Evolutionary conservation across 2,329 filamentous ascomycete species (phyloP).

Genomic region (Epichloe gansuensis): DNA sequence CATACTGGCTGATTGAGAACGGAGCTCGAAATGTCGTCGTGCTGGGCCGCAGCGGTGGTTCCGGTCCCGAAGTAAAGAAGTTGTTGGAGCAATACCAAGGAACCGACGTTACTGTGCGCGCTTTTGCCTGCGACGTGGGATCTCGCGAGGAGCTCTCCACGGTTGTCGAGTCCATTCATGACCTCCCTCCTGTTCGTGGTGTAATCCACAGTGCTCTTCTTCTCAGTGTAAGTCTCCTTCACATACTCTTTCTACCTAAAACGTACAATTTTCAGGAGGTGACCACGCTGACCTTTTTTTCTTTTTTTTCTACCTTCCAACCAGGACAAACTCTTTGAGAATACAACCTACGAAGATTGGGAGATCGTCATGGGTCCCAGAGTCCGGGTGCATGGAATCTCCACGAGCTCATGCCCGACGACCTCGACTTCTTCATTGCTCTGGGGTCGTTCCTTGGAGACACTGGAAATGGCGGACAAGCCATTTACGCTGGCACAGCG

Average conservation of each 20-base stretch:
- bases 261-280: too few relatives aligned
- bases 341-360: conserved; percentile 26
- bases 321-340: conserved; percentile 20
- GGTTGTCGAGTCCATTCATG: conserved; percentile 2
- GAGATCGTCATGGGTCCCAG: conserved; percentile 21
- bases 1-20: conserved; percentile 4
- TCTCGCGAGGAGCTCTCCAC: conserved; percentile 11
- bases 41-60: conserved; percentile 1
- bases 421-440: conserved; percentile 31
- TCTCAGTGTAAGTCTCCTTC: conserved; percentile 12
- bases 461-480: conserved; percentile 36
- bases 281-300: too few relatives aligned
- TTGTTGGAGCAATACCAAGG: conserved; percentile 3
- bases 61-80: conserved; percentile 4
- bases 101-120: conserved; percentile 18
- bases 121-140: conserved; percentile 29
- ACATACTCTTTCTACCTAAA: not conserved
- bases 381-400: conserved; percentile 29
- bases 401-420: conserved; percentile 16
- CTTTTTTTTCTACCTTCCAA: not conserved
- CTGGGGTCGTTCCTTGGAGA: conserved; percentile 27
- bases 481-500: conserved; percentile 31
- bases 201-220: conserved; percentile 25
- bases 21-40: conserved; percentile 3
- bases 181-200: conserved; percentile 15